Evolutionary conservation across 805 yeast genomes (phyloP), one percentile per base, ranked within the genome.

Genomic region (Debaryomyces prosopidis): DNA sequence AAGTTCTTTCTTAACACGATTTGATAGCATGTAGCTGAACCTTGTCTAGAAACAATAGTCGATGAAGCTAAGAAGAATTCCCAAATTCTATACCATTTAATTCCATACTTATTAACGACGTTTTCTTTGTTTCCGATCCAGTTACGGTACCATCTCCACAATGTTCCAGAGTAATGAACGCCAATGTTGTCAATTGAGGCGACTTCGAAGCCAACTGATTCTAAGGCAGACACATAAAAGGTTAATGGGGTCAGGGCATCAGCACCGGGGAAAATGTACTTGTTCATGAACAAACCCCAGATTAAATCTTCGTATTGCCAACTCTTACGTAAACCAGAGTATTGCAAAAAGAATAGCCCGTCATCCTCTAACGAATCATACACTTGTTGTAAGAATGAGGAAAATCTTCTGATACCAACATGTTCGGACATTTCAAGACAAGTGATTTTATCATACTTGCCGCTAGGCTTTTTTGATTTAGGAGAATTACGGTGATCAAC

Each of bases 231-330:
- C 49, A 84, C 75, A 52, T 89, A 92, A 61, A 87, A 90, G 48
- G 89, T 89, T 56, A 90, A 79, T 32, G 97, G 97, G 46, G 97
- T 90, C 5, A 96, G 88, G 39, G 96, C 96, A 72, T 89, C 97
- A 42, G 96, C 96, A 70, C 97, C 97, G 36, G 97, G 96, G 89
- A 89, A 89, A 64, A 89, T 85, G 71, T 88, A 89, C 76, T 88
- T 89, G 82, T 90, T 89, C 96, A 89, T 90, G 71, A 89, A 89
- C 65, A 90, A 76, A 58, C 97, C 97, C 97, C 96, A 89, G 68
- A 82, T 76, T 60, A 89, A 78, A 68, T 89, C 97, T 73, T 89
- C 96, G 69, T 88, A 89, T 73, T 89, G 96, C 97, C 96, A 89
- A 47, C 79, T 75, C 73, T 89, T 90, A 75, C 96, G 83, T 59